These are phyloP conservation scores for Populus nigra DNA, from an alignment of 345 rosid species.

Conservation along the genomic window DNA sequence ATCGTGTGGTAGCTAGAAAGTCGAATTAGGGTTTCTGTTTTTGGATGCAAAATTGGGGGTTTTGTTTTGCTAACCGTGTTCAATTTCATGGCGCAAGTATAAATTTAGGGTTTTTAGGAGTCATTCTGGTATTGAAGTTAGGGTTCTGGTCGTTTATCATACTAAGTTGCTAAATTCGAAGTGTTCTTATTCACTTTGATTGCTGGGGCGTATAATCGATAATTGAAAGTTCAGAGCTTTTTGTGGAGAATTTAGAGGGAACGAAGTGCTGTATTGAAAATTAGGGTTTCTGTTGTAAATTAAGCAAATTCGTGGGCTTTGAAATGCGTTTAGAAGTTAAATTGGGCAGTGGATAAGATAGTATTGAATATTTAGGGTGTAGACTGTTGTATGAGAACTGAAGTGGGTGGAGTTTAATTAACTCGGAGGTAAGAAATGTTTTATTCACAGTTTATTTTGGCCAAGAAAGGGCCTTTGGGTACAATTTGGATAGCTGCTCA, in stretches of 20 bases:
- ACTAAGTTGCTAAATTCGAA: background rate
- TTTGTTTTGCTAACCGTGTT: background rate
- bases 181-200: background rate
- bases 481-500: conserved; percentile 99
- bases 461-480: conserved; percentile 99
- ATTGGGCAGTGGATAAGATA: background rate
- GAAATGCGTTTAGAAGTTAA: conserved; percentile 1
- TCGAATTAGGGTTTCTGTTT: conserved; percentile 4
- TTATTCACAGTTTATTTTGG: conserved; percentile 98
- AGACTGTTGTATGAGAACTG: background rate
- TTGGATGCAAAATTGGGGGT: conserved; percentile 9
- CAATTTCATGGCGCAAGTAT: background rate
- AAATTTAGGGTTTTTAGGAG: conserved; percentile 11
- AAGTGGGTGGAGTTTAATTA: background rate
- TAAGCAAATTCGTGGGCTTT: conserved; percentile 9
- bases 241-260: background rate
- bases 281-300: conserved; percentile 16
- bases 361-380: background rate
- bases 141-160: background rate
- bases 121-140: background rate
- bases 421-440: conserved; percentile 54
- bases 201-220: too few relatives aligned
- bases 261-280: background rate
- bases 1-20: conserved; percentile 10
- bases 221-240: background rate